Conservation (phyloP, 768 basidiomycete genomes). For the Auricularia sp. region DNA sequence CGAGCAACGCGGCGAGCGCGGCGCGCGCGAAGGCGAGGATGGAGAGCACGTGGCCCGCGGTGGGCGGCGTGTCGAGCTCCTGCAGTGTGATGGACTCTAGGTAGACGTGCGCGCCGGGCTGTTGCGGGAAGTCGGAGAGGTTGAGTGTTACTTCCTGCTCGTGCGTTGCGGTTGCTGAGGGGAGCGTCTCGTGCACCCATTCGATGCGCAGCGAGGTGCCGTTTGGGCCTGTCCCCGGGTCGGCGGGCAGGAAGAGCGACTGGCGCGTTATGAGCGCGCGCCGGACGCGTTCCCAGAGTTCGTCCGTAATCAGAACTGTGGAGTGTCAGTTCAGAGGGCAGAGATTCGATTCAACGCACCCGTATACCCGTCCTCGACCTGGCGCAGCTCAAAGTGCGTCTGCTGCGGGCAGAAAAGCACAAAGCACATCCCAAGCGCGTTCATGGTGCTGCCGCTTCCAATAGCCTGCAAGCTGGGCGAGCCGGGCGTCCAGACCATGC, state of each 20-base stretch:
- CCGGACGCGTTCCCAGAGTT: neutral
- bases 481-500: neutral
- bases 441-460: neutral
- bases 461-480: neutral
- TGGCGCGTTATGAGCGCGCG: neutral
- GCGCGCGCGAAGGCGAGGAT: neutral
- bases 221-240: neutral
- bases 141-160: neutral
- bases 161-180: neutral
- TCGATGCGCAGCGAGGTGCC: neutral
- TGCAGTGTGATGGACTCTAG: neutral
- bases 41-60: neutral
- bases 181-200: neutral
- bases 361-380: neutral
- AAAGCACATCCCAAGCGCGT: neutral
- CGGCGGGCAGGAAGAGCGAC: neutral
- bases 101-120: neutral
- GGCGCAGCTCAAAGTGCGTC: neutral
- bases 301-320: neutral
- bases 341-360: neutral
- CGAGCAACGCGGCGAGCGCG: neutral
- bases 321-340: too few relatives aligned
- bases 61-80: neutral
- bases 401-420: neutral
- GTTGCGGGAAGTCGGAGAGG: neutral